Evolutionary conservation across 208 protist genomes (phyloP).

Genomic region (Crithidia acanthocephali): DNA sequence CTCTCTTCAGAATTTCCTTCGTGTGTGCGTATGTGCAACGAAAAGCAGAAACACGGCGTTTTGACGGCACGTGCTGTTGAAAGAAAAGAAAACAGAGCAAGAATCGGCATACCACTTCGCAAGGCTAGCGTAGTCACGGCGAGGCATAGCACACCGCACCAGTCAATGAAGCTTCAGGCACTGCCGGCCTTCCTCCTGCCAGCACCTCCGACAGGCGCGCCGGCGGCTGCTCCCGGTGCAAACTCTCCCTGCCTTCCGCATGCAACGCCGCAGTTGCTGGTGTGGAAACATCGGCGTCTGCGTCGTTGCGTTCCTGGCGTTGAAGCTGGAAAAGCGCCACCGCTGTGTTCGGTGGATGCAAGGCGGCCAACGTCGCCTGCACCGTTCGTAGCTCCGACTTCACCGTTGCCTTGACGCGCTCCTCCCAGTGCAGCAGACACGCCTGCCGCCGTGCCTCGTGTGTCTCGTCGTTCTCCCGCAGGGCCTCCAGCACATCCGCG

Average conservation of each 20-base stretch:
- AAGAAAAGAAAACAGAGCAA: neutral
- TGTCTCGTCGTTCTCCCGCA: conserved; percentile 26
- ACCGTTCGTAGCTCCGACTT: conserved; percentile 21
- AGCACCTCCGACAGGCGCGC: conserved; percentile 1
- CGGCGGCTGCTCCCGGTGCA: neutral
- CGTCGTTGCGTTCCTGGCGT: neutral
- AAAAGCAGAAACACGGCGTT: too few species aligned
- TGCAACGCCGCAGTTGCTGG: neutral
- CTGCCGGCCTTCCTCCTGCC: neutral
- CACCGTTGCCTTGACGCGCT: conserved; percentile 23
- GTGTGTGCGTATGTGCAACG: too few species aligned
- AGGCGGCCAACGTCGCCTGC: neutral
- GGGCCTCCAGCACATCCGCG: conserved; percentile 46
- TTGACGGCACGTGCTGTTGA: too few species aligned
- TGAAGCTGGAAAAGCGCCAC: neutral
- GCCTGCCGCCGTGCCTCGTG: conserved; percentile 18
- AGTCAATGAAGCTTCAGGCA: neutral
- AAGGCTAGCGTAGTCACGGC: neutral
- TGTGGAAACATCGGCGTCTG: neutral
- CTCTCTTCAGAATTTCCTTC: too few species aligned
- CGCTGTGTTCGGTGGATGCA: neutral
- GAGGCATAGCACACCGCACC: conserved; percentile 5
- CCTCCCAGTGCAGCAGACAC: conserved; percentile 39
- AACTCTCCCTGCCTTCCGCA: neutral
- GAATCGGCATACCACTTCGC: neutral